Evolutionary conservation across 2,329 filamentous ascomycete genomes (phyloP).

Genomic region (Penicillium sp.): DNA sequence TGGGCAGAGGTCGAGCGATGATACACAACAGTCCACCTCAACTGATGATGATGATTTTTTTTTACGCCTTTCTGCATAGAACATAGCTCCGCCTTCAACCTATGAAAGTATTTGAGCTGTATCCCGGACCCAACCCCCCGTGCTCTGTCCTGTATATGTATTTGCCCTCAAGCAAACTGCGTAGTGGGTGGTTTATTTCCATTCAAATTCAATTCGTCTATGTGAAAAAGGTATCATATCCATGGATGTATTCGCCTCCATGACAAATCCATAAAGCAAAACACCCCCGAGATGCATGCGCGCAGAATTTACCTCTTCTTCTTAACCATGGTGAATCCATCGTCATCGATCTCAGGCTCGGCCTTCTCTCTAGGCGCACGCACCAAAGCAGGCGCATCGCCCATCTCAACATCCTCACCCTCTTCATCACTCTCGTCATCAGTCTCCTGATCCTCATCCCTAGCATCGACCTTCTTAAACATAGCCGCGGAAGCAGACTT

Average conservation of each 20-base stretch:
- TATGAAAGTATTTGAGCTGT: constrained; percentile 16
- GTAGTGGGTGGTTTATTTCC: not conserved
- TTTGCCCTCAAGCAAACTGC: not conserved
- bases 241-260: not conserved
- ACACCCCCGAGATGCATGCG: not conserved
- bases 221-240: constrained; percentile 10
- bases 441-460: constrained; percentile 56
- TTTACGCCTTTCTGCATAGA: constrained; percentile 25
- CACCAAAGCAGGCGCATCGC: constrained; percentile 64
- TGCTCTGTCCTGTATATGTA: not conserved
- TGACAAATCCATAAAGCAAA: not conserved
- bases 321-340: constrained; percentile 77
- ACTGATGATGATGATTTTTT: constrained; percentile 36
- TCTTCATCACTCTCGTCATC: constrained; percentile 57
- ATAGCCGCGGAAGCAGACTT: constrained; percentile 34
- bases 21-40: constrained; percentile 24
- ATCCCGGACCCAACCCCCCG: not conserved
- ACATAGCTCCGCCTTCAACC: constrained; percentile 17
- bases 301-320: constrained; percentile 52
- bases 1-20: constrained; percentile 22
- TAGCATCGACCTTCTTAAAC: constrained; percentile 39
- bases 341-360: constrained; percentile 72
- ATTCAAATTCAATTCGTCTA: constrained; percentile 5
- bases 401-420: constrained; percentile 60
- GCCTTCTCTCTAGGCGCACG: constrained; percentile 60